Percentiles rank a stretch among this genome's conserved stretches.
Conservation (phyloP, 352 stramenopile genomes). For the Globisporangium nagaii region DNA sequence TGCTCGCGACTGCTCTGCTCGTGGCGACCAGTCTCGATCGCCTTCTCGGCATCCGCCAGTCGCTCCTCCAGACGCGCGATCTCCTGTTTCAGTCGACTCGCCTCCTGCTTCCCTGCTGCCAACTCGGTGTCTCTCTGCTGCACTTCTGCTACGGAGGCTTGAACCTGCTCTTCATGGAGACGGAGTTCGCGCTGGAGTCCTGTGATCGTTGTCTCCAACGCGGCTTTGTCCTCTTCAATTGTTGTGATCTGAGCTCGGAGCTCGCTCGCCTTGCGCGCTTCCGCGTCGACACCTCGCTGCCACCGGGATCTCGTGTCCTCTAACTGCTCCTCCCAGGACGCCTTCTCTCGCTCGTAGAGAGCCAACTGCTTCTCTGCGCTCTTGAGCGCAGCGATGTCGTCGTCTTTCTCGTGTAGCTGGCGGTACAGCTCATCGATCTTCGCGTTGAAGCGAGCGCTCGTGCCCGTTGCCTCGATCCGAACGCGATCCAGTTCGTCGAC, state of each 20-base stretch:
- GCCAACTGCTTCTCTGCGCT: conserved; percentile 26
- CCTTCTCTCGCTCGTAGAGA: conserved; percentile 39
- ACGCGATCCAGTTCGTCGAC: conserved; percentile 31
- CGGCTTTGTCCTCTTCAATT: conserved; percentile 31
- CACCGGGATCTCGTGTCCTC: conserved; percentile 29
- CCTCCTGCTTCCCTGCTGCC: conserved; percentile 3
- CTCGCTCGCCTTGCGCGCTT: conserved; percentile 34
- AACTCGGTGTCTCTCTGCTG: conserved; percentile 26
- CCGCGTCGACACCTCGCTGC: conserved; percentile 27
- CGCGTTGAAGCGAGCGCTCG: conserved; percentile 24
- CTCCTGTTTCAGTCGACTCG: conserved; percentile 13
- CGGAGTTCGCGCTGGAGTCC: conserved; percentile 21
- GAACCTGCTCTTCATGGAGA: conserved; percentile 19
- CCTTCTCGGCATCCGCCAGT: conserved; percentile 21
- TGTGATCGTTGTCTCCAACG: conserved; percentile 19
- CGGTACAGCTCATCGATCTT: conserved; percentile 57
- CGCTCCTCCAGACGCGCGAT: conserved; percentile 22
- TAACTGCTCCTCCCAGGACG: conserved; percentile 28
- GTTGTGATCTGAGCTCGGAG: conserved; percentile 28
- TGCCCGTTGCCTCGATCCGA: conserved; percentile 17
- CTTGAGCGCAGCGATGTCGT: conserved; percentile 29
- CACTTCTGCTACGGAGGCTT: conserved; percentile 13
- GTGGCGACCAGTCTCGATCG: conserved; percentile 22
- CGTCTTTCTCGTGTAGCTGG: conserved; percentile 45
- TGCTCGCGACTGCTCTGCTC: conserved; percentile 41